Base-by-base conservation (phyloP, 805 yeast species). In the Alloascoidea africana region DNA sequence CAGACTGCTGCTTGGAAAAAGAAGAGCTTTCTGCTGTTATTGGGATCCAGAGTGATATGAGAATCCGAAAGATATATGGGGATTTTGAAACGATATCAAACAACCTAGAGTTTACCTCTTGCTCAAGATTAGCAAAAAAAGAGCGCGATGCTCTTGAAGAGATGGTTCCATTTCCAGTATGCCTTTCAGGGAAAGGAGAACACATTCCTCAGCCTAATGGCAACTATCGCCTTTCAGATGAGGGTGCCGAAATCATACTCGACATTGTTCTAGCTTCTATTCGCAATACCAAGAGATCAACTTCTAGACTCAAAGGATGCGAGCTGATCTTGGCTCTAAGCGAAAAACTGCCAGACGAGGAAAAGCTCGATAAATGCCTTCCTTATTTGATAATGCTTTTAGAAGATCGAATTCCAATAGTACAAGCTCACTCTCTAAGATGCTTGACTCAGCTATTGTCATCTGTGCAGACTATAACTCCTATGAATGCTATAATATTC, bases 331-430 rank as follows among this genome's bases (percentile, higher is more conserved):
- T 83, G 5, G 81, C 84, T 0, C 63, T 89, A 14, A 72, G 89
- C 2, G 94, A 83, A 48, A 69, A 73, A 40, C 62, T 85, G 2
- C 70, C 72, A 16, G 97, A 91, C 51, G 94, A 82, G 40, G 76
- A 76, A 13, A 89, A 86, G 51, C 60, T 91, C 32, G 96, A 91
- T 53, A 58, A 96, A 34, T 73, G 85, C 19, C 54, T 91, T 16
- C 97, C 98, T 0, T 84, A 79, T 50, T 53, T 91, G 16, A 68
- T 83, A 16, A 59, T 73, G n/a, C 61, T 85, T 38, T 53, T 87
- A 11, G 85, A 81, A 37, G 94, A 84, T 42, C 58, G 66, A 1
- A 66, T 76, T 14, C 65, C 73, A 1, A 69, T 65, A 35, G 91
- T 85, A 3, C 81, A 78, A 38, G 67, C 75, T 1, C 60, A 73